These are phyloP conservation scores for Kwoniella shivajii DNA, from an alignment of 1,284 basidiomycete genomes.

Conservation along the genomic window DNA sequence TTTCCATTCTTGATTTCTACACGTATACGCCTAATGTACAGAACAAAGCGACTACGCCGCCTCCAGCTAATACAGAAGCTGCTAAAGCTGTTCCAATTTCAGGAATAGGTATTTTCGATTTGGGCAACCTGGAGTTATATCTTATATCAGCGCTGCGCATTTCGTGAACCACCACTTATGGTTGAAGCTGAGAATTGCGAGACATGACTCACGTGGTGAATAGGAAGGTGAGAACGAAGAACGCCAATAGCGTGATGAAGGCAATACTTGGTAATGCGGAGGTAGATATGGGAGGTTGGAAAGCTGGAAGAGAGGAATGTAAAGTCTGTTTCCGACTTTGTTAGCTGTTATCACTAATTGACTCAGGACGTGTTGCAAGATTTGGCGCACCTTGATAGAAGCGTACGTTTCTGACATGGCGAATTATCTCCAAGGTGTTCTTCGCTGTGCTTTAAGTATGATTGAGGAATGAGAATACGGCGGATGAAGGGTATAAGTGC, in stretches of 20 bases:
- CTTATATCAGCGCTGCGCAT: background rate
- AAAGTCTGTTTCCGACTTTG: conserved; percentile 58
- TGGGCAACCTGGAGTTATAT: conserved; percentile 31
- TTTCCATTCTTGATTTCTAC: conserved; percentile 49
- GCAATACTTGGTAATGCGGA: conserved; percentile 71
- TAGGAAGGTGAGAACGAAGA: conserved; percentile 81
- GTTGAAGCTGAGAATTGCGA: background rate
- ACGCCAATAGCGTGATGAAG: conserved; percentile 67
- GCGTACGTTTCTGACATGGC: conserved; percentile 29
- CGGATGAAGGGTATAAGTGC: no score
- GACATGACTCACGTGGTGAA: conserved; percentile 74
- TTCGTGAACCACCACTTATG: background rate
- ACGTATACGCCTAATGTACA: conserved; percentile 84
- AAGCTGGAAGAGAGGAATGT: conserved; percentile 63
- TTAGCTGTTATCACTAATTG: no score
- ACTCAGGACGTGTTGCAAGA: background rate
- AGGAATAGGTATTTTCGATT: conserved; percentile 59
- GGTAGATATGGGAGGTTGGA: conserved; percentile 68
- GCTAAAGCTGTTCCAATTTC: conserved; percentile 69
- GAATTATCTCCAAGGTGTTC: background rate
- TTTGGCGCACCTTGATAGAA: conserved; percentile 28
- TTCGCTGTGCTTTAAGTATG: no score
- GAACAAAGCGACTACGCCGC: conserved; percentile 83
- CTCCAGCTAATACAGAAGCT: conserved; percentile 76
- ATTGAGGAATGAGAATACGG: no score